Evolutionary conservation across 139 green algal genomes (phyloP).

Genomic region (Chlorella sp.): DNA sequence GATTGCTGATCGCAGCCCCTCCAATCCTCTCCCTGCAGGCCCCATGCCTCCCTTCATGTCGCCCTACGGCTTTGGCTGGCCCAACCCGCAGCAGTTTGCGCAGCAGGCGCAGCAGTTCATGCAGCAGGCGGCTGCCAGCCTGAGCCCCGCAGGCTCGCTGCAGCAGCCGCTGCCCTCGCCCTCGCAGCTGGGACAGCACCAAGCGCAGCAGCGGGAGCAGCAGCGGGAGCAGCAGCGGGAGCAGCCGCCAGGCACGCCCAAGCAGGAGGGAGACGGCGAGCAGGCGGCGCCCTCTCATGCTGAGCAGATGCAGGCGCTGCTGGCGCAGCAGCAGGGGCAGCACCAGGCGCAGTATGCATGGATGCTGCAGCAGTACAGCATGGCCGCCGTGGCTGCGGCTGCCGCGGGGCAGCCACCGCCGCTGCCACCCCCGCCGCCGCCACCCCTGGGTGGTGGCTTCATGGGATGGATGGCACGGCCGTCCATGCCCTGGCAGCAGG

Average conservation of each 20-base stretch:
- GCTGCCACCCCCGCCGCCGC: slow-evolving; percentile 1
- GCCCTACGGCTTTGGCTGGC: slow-evolving; percentile 12
- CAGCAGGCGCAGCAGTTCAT: slow-evolving; percentile 14
- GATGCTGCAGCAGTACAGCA: slow-evolving; percentile 36
- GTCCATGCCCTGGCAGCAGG: slow-evolving; percentile 16
- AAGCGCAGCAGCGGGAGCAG: background rate
- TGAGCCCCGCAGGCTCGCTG: background rate
- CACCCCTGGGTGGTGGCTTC: background rate
- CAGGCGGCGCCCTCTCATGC: background rate
- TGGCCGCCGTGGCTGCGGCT: slow-evolving; percentile 10
- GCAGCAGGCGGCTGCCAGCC: background rate
- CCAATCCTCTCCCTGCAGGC: background rate
- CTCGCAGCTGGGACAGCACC: background rate
- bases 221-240: slow-evolving; percentile 33
- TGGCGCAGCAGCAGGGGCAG: slow-evolving; percentile 11
- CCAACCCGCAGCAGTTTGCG: background rate
- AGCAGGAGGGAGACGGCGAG: background rate
- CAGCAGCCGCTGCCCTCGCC: background rate
- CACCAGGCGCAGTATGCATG: slow-evolving; percentile 29
- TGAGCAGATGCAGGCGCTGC: slow-evolving; percentile 16
- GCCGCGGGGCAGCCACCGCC: slow-evolving; percentile 13
- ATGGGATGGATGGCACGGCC: background rate
- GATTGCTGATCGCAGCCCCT: background rate
- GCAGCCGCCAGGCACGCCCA: background rate
- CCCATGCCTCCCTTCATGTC: background rate